Percentiles rank a stretch among this genome's conserved stretches.
Evolutionary conservation across 805 yeast genomes (phyloP).

Genomic region (Candida yuanshanica): DNA sequence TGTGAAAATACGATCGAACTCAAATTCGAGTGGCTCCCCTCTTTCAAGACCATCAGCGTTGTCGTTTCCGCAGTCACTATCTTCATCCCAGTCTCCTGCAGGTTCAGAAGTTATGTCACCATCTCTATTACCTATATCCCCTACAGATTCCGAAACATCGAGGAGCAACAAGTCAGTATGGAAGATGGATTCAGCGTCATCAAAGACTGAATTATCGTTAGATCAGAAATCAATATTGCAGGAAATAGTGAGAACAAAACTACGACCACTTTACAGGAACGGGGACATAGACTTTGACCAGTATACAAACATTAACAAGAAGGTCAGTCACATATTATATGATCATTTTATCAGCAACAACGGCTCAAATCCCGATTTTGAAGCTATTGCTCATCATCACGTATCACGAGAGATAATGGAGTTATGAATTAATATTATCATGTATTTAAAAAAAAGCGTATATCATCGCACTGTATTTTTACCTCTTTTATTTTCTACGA

Average conservation of each 20-base stretch:
- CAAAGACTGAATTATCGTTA: slow-evolving; percentile 12
- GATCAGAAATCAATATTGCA: slow-evolving; percentile 55
- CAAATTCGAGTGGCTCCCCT: background rate
- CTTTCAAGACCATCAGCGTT: background rate
- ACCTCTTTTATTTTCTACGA: slow-evolving; percentile 31
- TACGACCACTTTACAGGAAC: slow-evolving; percentile 43
- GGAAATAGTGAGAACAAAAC: slow-evolving; percentile 43
- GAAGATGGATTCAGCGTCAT: slow-evolving; percentile 6
- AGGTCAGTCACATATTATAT: slow-evolving; percentile 57
- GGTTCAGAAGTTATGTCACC: slow-evolving; percentile 5
- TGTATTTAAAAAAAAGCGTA: background rate
- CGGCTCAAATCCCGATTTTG: slow-evolving; percentile 7
- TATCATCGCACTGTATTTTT: background rate
- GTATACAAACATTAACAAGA: slow-evolving; percentile 58
- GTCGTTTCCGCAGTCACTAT: slow-evolving; percentile 2
- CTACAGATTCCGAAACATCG: background rate
- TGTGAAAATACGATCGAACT: background rate
- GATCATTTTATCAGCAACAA: slow-evolving; percentile 22
- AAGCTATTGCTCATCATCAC: slow-evolving; percentile 15
- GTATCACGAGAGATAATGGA: slow-evolving; percentile 7
- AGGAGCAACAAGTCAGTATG: slow-evolving; percentile 5
- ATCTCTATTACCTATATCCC: slow-evolving; percentile 11
- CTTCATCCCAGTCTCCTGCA: slow-evolving; percentile 8
- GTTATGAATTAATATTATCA: slow-evolving; percentile 1
- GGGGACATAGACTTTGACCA: slow-evolving; percentile 29